These are phyloP conservation scores for Xylaria arbuscula DNA, from an alignment of 2,329 filamentous ascomycete genomes.

Conservation along the genomic window DNA sequence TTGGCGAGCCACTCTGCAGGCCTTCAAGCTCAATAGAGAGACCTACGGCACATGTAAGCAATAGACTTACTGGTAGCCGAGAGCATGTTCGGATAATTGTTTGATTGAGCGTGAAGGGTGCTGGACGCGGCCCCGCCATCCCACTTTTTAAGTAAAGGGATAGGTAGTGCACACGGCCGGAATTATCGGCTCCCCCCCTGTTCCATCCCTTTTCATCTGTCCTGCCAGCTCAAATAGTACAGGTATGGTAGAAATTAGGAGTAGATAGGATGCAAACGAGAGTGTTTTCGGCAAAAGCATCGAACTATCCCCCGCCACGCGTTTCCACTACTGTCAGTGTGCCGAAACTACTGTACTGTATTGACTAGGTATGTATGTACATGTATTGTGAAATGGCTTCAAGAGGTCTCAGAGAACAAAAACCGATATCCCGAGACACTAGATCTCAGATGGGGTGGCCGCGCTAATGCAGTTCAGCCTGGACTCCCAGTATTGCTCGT, in stretches of 20 bases:
- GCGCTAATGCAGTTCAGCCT: too few relatives aligned
- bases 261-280: neutral
- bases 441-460: too few relatives aligned
- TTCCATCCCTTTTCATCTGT: neutral
- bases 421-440: too few relatives aligned
- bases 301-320: conserved; percentile 13
- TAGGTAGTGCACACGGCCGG: neutral
- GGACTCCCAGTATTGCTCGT: neutral
- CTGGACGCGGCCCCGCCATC: too few relatives aligned
- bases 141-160: too few relatives aligned
- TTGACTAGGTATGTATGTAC: neutral
- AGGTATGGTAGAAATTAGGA: neutral
- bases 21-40: too few relatives aligned
- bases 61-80: too few relatives aligned
- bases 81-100: too few relatives aligned
- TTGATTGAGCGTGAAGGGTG: too few relatives aligned
- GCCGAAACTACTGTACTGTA: neutral
- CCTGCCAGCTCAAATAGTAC: neutral
- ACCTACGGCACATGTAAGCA: too few relatives aligned
- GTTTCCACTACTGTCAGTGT: conserved; percentile 1
- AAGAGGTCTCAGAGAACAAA: neutral
- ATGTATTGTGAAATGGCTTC: neutral
- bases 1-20: too few relatives aligned
- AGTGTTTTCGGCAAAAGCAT: conserved; percentile 1
- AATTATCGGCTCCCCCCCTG: neutral